phyloP scores from a whole-genome alignment of 352 stramenopile species.

The Thraustochytrium sp. region DNA sequence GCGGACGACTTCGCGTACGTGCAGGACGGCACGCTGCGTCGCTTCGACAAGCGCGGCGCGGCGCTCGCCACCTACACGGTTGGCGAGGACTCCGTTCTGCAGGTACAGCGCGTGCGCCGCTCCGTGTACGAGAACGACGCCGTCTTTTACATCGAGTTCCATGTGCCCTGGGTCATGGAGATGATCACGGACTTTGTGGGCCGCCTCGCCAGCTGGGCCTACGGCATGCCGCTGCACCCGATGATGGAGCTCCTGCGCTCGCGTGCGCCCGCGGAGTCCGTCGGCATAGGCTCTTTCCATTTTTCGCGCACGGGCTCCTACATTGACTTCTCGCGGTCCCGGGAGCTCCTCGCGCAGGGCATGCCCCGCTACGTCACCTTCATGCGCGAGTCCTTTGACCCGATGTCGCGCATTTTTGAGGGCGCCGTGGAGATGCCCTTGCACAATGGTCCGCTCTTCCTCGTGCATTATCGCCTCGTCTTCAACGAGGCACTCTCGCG shows the following conservation, averaged over 20 bases:
- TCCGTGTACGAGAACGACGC: not conserved
- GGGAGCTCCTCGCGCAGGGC: not conserved
- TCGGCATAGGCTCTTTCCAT: not conserved
- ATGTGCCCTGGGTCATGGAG: not conserved
- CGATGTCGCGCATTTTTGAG: not conserved
- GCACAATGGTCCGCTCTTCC: not conserved
- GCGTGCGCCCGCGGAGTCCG: not conserved
- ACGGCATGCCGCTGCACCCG: not conserved
- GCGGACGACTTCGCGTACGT: not conserved
- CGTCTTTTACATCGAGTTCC: not conserved
- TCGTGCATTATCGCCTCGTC: slow-evolving; percentile 13
- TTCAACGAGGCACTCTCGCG: not conserved
- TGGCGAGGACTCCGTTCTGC: not conserved
- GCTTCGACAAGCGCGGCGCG: not conserved
- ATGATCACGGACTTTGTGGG: not conserved
- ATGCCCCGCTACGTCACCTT: not conserved
- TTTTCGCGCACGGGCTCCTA: not conserved
- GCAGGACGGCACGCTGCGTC: not conserved
- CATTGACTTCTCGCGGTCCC: not conserved
- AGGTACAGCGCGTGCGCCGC: not conserved
- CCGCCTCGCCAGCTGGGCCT: not conserved
- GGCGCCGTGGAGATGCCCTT: slow-evolving; percentile 19
- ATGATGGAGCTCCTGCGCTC: not conserved
- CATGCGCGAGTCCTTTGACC: not conserved
- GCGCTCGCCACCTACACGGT: not conserved